phyloP scores from a whole-genome alignment of 2,329 filamentous ascomycete genomes.

The Talaromyces sp. region DNA sequence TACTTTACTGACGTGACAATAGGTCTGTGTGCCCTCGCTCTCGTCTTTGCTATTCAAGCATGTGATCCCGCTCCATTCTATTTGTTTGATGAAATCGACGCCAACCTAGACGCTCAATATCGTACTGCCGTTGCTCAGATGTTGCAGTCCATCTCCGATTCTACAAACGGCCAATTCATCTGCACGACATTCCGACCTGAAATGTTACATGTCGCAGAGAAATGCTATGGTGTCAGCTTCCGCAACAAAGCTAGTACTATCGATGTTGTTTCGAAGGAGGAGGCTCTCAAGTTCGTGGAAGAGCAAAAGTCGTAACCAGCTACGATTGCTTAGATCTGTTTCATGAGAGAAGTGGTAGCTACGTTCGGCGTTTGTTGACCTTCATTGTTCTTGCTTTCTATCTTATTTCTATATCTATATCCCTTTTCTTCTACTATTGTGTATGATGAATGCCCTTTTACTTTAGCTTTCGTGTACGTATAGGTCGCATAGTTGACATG shows the following conservation, averaged over 20 bases:
- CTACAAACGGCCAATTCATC: slow-evolving; percentile 74
- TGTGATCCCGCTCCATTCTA: slow-evolving; percentile 98
- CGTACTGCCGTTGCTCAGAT: slow-evolving; percentile 91
- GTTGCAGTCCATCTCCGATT: slow-evolving; percentile 69
- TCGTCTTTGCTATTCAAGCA: slow-evolving; percentile 98
- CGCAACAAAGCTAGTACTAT: slow-evolving; percentile 92
- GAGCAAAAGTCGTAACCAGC: slow-evolving; percentile 59
- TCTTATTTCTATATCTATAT: slow-evolving; percentile 4
- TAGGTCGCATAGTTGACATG: background rate
- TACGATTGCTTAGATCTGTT: background rate
- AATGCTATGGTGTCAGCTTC: slow-evolving; percentile 93
- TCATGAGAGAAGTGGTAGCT: background rate
- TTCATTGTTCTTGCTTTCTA: background rate
- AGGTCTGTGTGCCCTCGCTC: slow-evolving; percentile 92
- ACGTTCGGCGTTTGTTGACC: background rate
- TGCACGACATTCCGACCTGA: slow-evolving; percentile 98
- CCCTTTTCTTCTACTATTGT: background rate
- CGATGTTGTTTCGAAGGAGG: slow-evolving; percentile 80
- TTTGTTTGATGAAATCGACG: slow-evolving; percentile 98
- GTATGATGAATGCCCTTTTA: background rate
- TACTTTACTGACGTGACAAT: slow-evolving; percentile 9
- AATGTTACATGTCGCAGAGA: slow-evolving; percentile 91
- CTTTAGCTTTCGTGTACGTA: background rate
- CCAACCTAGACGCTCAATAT: slow-evolving; percentile 97
- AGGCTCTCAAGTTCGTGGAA: slow-evolving; percentile 91